phyloP scores from a whole-genome alignment of 306 rosid genomes.

The Herpetospermum pedunculosum region DNA sequence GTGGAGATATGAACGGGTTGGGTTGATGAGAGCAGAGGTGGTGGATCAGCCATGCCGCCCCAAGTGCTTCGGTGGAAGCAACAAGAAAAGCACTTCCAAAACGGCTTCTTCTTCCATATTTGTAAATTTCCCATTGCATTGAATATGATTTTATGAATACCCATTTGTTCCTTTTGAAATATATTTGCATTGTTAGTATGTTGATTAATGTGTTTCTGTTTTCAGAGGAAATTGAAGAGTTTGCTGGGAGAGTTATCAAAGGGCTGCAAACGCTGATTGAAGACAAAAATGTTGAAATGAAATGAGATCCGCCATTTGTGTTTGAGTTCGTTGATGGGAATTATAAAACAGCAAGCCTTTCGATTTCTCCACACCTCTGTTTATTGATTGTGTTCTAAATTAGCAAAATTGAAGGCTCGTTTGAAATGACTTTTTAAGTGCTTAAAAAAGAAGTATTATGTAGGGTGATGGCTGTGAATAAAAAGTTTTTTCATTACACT shows the following conservation, averaged over 20 bases:
- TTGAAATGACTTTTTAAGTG: too few relatives aligned
- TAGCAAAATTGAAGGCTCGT: too few relatives aligned
- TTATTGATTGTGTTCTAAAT: too few relatives aligned
- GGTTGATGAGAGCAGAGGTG: background rate
- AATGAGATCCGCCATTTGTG: background rate
- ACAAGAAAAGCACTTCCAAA: background rate
- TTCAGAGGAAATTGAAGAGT: background rate
- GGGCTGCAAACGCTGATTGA: background rate
- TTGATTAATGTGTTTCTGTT: background rate
- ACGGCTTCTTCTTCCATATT: background rate
- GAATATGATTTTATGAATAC: background rate
- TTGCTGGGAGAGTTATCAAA: background rate
- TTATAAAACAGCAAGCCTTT: background rate
- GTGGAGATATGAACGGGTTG: background rate
- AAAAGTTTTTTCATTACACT: background rate
- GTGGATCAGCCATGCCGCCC: slow-evolving; percentile 5
- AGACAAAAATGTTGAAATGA: background rate
- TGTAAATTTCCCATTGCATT: background rate
- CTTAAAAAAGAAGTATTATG: too few relatives aligned
- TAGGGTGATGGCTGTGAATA: too few relatives aligned
- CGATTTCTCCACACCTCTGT: background rate
- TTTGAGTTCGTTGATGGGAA: background rate
- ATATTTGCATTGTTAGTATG: background rate
- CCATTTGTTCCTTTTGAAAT: background rate
- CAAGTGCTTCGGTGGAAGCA: background rate